These are phyloP conservation scores for Neonectria coccinea DNA, from an alignment of 2,329 filamentous ascomycete species.

Conservation along the genomic window DNA sequence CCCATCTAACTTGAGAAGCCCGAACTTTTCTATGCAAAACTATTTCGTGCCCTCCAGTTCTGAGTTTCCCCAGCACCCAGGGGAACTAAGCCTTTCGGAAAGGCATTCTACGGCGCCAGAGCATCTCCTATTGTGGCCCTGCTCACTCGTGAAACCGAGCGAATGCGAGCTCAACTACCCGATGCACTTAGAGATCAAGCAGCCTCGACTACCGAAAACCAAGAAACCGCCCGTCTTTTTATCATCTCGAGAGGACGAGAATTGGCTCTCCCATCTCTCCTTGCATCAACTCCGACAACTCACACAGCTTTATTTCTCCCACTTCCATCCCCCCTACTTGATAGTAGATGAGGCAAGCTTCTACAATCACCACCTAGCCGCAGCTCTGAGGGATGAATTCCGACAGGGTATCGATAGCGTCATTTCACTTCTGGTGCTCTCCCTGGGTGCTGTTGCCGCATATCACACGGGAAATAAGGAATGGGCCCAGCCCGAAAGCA, in stretches of 20 bases:
- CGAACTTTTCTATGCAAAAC: constrained; percentile 13
- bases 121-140: constrained; percentile 33
- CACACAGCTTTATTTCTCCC: constrained; percentile 26
- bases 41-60: constrained; percentile 25
- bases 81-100: constrained; percentile 26
- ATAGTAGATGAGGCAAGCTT: constrained; percentile 28
- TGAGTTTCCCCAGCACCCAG: not conserved
- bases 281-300: constrained; percentile 24
- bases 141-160: constrained; percentile 18
- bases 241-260: not conserved
- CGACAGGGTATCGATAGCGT: constrained; percentile 13
- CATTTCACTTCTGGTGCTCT: constrained; percentile 21
- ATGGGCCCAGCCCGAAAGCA: constrained; percentile 6
- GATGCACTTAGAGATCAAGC: constrained; percentile 30
- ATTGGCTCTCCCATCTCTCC: constrained; percentile 31
- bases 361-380: constrained; percentile 14
- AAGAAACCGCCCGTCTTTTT: constrained; percentile 10
- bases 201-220: constrained; percentile 13
- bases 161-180: constrained; percentile 30
- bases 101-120: constrained; percentile 30
- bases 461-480: constrained; percentile 22
- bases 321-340: constrained; percentile 31
- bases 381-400: constrained; percentile 13
- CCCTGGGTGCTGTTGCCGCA: constrained; percentile 18
- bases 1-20: not conserved